Conservation (phyloP, 306 rosid genomes). For the Inga oerstediana region DNA sequence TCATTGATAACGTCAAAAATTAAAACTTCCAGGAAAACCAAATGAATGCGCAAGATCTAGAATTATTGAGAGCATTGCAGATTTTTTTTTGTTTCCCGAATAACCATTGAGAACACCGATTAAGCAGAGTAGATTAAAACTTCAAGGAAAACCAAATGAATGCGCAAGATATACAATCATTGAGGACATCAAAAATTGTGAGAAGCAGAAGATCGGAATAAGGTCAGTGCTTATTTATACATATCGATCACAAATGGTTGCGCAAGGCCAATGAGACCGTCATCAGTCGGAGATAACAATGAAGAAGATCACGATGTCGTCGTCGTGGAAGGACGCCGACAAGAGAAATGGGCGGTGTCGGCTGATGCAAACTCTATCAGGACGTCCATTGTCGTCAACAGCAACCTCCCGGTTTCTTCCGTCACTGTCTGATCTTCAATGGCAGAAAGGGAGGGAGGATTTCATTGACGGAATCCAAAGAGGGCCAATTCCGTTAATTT, state of each 20-base stretch:
- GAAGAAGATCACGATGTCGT: conserved; percentile 22
- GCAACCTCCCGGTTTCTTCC: too few species aligned
- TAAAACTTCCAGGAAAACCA: background rate
- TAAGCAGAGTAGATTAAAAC: too few species aligned
- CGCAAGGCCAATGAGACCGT: background rate
- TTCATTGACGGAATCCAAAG: too few species aligned
- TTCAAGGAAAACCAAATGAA: background rate
- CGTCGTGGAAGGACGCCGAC: conserved; percentile 29
- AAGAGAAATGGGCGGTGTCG: conserved; percentile 44
- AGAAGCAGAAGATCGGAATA: background rate
- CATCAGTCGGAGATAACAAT: background rate
- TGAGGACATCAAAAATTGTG: background rate
- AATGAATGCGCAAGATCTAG: too few species aligned
- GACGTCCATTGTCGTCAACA: too few species aligned
- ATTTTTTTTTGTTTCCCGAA: too few species aligned
- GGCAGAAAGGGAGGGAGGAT: too few species aligned
- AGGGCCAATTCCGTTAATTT: too few species aligned
- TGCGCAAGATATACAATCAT: background rate
- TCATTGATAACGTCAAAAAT: background rate
- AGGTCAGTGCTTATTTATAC: background rate
- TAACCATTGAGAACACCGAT: too few species aligned
- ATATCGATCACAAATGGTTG: conserved; percentile 48
- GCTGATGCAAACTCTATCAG: conserved; percentile 36
- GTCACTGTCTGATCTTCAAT: too few species aligned
- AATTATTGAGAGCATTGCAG: too few species aligned